Evolutionary conservation across 169 alveolate genomes (phyloP).

Genomic region (Eimeria maxima): DNA sequence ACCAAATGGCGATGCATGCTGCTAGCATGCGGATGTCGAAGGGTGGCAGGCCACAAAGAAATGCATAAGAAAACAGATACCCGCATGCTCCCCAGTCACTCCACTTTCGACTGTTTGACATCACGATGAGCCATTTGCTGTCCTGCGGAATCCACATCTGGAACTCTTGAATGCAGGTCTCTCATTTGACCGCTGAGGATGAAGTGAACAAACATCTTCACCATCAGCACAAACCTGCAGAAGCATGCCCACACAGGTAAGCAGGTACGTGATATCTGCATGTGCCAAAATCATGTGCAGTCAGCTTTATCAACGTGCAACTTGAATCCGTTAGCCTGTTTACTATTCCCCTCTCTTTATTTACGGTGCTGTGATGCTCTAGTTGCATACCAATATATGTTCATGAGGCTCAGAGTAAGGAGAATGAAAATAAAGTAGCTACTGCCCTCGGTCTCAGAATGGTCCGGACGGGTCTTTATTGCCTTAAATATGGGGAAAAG

Average conservation of each 20-base stretch:
- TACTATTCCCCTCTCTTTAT: not conserved
- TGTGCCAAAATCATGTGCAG: not conserved
- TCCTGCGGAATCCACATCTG: conserved; percentile 83
- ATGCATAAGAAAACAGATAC: not conserved
- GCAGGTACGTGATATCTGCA: not conserved
- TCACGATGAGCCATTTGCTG: conserved; percentile 46
- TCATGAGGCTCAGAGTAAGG: conserved; percentile 87
- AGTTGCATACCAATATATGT: conserved; percentile 85
- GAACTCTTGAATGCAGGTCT: conserved; percentile 87
- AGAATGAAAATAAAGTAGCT: conserved; percentile 86
- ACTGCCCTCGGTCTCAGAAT: conserved; percentile 83
- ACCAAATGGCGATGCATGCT: not conserved
- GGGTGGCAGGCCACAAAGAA: not conserved
- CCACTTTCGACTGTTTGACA: conserved; percentile 17
- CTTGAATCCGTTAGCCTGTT: not conserved
- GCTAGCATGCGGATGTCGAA: conserved; percentile 15
- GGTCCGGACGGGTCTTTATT: conserved; percentile 75
- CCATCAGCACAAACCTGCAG: conserved; percentile 86
- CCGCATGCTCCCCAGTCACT: not conserved
- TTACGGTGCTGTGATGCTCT: not conserved
- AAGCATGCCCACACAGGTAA: conserved; percentile 5
- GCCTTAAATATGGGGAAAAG: conserved; percentile 86
- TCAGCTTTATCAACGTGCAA: not conserved
- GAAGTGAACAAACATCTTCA: conserved; percentile 88
- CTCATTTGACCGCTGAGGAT: conserved; percentile 87